phyloP scores from a whole-genome alignment of 2,329 filamentous ascomycete species.

The Sporothrix sp. region DNA sequence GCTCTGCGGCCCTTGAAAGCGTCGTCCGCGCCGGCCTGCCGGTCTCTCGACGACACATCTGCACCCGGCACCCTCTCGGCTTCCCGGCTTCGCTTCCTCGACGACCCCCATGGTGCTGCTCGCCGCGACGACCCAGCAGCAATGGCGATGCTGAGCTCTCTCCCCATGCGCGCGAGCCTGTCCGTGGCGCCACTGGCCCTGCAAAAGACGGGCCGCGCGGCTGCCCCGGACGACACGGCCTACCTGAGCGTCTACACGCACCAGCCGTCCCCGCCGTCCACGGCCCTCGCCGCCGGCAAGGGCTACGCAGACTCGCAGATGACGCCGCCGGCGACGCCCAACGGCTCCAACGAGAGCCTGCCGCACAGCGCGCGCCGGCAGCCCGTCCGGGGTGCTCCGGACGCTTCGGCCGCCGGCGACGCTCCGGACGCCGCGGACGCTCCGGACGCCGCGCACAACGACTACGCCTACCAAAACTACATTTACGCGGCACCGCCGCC shows the following conservation, averaged over 20 bases:
- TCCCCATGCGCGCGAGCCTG: conserved; percentile 45
- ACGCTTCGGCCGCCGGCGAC: too few species aligned
- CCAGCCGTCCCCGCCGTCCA: conserved; percentile 54
- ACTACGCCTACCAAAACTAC: conserved; percentile 9
- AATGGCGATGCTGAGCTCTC: conserved; percentile 39
- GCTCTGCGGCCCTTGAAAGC: too few species aligned
- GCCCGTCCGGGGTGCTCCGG: too few species aligned
- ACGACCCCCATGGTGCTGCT: conserved; percentile 14
- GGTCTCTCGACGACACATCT: not conserved
- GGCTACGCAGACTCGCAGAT: conserved; percentile 50
- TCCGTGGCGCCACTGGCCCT: conserved; percentile 52
- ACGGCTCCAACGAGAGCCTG: conserved; percentile 54
- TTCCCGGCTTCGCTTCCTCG: not conserved
- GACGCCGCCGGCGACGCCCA: conserved; percentile 68
- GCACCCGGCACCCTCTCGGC: not conserved
- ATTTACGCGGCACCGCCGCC: conserved; percentile 25
- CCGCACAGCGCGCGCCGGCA: conserved; percentile 29
- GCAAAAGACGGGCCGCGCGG: conserved; percentile 31
- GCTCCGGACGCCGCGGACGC: too few species aligned
- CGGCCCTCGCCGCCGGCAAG: conserved; percentile 23
- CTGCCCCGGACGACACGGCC: conserved; percentile 21
- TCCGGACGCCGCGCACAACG: too few species aligned
- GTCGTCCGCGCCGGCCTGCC: too few species aligned
- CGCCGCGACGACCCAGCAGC: conserved; percentile 23
- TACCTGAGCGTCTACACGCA: conserved; percentile 34